Conservation (phyloP, 306 rosid genomes). For the Amphicarpaea edgeworthii region DNA sequence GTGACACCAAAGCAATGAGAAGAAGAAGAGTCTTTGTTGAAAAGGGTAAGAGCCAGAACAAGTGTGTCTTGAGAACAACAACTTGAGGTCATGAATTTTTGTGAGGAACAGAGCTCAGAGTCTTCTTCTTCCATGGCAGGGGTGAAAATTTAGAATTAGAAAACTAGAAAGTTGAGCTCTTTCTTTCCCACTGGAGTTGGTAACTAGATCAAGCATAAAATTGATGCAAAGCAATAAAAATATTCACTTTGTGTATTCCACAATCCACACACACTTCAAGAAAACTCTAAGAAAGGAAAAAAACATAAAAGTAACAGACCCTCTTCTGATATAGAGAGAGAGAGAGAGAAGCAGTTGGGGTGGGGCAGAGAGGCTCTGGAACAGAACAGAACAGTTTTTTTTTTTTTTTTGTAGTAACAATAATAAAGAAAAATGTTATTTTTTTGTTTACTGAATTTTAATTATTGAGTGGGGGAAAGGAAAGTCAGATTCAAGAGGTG, state of each 20-base stretch:
- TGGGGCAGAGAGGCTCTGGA: constrained; percentile 48
- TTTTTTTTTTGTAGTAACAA: background rate
- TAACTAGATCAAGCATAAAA: constrained; percentile 45
- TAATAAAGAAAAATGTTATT: background rate
- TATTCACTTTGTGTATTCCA: constrained; percentile 30
- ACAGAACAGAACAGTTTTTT: constrained; percentile 30
- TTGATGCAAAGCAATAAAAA: constrained; percentile 42
- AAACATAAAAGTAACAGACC: constrained; percentile 55
- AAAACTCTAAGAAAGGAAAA: constrained; percentile 28
- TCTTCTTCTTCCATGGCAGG: constrained; percentile 62
- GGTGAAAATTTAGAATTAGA: background rate
- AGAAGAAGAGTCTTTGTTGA: constrained; percentile 63
- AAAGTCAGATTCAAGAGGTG: constrained; percentile 48
- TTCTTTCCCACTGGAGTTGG: constrained; percentile 55
- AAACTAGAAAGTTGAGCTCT: constrained; percentile 38
- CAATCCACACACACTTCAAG: constrained; percentile 46
- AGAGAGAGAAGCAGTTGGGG: constrained; percentile 58
- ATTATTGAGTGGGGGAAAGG: constrained; percentile 38
- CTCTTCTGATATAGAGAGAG: constrained; percentile 49
- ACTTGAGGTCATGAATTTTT: constrained; percentile 49
- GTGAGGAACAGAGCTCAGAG: constrained; percentile 51
- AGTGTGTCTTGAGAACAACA: constrained; percentile 45
- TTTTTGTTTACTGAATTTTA: constrained; percentile 16
- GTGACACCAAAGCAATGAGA: constrained; percentile 63
- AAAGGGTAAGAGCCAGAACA: constrained; percentile 50